These are phyloP conservation scores for Gynochthodes officinalis DNA, from an alignment of 257 asterid species.

Conservation along the genomic window DNA sequence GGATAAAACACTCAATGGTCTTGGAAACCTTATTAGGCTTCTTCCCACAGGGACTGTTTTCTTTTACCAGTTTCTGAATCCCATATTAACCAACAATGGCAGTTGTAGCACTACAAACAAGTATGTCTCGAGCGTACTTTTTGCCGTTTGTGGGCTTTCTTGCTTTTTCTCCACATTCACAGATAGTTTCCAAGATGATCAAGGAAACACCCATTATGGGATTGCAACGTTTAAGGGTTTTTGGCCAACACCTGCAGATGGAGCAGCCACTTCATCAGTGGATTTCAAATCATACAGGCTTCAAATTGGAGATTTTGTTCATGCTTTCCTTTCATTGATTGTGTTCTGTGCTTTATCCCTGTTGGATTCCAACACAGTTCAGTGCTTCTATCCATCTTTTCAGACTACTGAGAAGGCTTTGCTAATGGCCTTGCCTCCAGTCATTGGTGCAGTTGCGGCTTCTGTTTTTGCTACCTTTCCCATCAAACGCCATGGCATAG, in stretches of 20 bases:
- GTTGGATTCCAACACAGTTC: conserved; percentile 57
- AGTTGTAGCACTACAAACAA: conserved; percentile 48
- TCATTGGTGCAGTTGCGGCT: conserved; percentile 50
- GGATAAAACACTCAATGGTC: conserved; percentile 40
- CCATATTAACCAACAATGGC: conserved; percentile 76
- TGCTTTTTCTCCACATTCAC: conserved; percentile 75
- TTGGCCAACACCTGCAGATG: conserved; percentile 41
- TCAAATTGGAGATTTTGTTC: conserved; percentile 59
- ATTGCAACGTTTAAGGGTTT: conserved; percentile 66
- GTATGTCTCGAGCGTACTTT: conserved; percentile 46
- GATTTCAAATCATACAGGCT: conserved; percentile 51
- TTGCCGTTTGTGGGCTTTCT: conserved; percentile 43
- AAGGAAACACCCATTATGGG: conserved; percentile 55
- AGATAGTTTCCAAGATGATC: conserved; percentile 59
- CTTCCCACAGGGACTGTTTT: conserved; percentile 75
- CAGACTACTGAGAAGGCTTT: conserved; percentile 46
- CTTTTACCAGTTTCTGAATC: conserved; percentile 70
- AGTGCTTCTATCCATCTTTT: conserved; percentile 66
- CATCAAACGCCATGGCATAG: conserved; percentile 67
- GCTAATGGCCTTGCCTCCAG: conserved; percentile 64
- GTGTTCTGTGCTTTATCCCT: conserved; percentile 61
- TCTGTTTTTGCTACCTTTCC: conserved; percentile 55
- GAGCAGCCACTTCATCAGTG: not conserved
- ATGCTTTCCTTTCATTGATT: conserved; percentile 44
- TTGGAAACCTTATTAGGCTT: conserved; percentile 64